Conservation (phyloP, 345 rosid genomes). For the Hypericum perforatum region DNA sequence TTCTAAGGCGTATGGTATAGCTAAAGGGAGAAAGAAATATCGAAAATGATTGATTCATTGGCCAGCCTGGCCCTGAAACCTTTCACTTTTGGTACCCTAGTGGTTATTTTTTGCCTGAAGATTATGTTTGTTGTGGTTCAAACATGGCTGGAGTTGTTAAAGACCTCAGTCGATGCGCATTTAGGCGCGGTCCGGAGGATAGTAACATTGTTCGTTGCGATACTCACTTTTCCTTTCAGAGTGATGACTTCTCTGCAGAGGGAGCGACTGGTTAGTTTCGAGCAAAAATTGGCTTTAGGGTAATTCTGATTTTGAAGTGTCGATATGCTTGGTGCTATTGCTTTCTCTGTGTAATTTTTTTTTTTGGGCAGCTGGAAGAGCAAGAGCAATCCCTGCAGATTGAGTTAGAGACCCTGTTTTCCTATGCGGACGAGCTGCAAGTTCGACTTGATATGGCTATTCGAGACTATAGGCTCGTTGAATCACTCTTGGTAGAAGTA, state of each 20-base stretch:
- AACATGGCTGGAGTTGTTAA: constrained; percentile 44
- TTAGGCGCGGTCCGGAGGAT: constrained; percentile 35
- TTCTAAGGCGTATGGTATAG: too few relatives aligned
- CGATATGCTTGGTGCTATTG: not conserved
- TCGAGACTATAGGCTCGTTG: constrained; percentile 46
- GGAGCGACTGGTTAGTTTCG: constrained; percentile 55
- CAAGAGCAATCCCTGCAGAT: constrained; percentile 34
- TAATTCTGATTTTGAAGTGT: not conserved
- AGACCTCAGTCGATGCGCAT: constrained; percentile 37
- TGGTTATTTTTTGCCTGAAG: constrained; percentile 29
- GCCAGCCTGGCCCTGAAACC: constrained; percentile 35
- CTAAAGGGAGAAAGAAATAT: too few relatives aligned
- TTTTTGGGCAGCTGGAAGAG: constrained; percentile 48
- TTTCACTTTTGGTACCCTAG: constrained; percentile 28
- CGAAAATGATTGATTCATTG: not conserved
- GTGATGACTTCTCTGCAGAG: constrained; percentile 45
- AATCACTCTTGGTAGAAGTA: constrained; percentile 44
- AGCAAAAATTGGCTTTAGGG: too few relatives aligned
- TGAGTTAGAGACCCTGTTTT: constrained; percentile 44
- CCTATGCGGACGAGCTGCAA: constrained; percentile 48
- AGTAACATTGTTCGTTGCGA: constrained; percentile 35
- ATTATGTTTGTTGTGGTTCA: constrained; percentile 32
- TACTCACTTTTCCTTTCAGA: constrained; percentile 46
- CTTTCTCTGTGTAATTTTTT: constrained; percentile 11
- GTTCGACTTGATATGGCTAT: constrained; percentile 37